These are phyloP conservation scores for Coniochaeta sp. DNA, from an alignment of 2,329 filamentous ascomycete species.

Conservation along the genomic window DNA sequence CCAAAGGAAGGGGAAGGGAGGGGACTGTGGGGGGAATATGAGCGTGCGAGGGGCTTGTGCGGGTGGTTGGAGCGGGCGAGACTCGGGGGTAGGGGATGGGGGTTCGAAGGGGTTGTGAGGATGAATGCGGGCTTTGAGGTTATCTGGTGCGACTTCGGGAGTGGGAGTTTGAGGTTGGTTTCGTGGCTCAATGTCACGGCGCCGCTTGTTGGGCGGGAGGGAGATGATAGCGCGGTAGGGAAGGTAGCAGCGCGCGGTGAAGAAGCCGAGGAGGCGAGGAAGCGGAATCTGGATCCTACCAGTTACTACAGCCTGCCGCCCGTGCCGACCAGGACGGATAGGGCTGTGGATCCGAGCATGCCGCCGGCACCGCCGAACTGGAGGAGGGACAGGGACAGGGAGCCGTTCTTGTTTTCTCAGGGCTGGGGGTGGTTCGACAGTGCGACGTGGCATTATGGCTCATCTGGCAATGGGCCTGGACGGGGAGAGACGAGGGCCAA, in stretches of 20 bases:
- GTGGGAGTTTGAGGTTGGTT: slow-evolving; percentile 32
- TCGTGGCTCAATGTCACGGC: slow-evolving; percentile 38
- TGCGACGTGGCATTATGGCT: slow-evolving; percentile 34
- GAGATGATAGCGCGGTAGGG: slow-evolving; percentile 2
- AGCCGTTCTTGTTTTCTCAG: slow-evolving; percentile 32
- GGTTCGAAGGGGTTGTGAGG: slow-evolving; percentile 39
- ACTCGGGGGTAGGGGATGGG: slow-evolving; percentile 34
- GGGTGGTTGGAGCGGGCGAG: slow-evolving; percentile 31
- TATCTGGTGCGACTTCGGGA: slow-evolving; percentile 44
- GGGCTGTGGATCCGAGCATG: slow-evolving; percentile 21
- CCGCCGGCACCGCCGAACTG: slow-evolving; percentile 29
- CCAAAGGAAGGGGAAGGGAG: slow-evolving; percentile 19
- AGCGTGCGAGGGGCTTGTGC: slow-evolving; percentile 37
- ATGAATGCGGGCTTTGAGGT: slow-evolving; percentile 46
- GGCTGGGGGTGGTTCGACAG: slow-evolving; percentile 37
- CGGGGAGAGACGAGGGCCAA: slow-evolving; percentile 33
- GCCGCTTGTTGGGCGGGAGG: slow-evolving; percentile 23
- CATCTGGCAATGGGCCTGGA: slow-evolving; percentile 26
- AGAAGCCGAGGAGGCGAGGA: background rate
- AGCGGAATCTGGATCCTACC: slow-evolving; percentile 3
- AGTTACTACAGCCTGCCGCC: slow-evolving; percentile 29
- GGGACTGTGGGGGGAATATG: slow-evolving; percentile 37
- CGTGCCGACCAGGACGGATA: slow-evolving; percentile 25
- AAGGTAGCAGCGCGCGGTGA: background rate
- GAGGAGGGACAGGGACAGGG: slow-evolving; percentile 18